A percentile compares a stretch with the other conserved stretches of the same genome.
Conservation (phyloP, 1,284 basidiomycete genomes). For the Irpex sp. region DNA sequence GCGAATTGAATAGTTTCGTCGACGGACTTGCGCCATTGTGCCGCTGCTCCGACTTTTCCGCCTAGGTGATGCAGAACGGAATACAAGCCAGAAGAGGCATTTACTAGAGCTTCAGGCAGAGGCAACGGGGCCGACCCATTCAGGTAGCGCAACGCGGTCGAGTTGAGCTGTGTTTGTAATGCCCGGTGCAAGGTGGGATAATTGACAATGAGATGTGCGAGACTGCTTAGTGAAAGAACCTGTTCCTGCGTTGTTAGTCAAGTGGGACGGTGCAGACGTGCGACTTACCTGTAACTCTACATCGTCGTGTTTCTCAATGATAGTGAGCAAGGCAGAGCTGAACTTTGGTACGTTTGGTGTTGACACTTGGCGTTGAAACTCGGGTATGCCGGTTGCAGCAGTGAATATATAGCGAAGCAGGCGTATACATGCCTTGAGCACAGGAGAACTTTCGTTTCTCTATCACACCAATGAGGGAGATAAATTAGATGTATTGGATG, state of each 20-base stretch:
- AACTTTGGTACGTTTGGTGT: slow-evolving; percentile 71
- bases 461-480: slow-evolving; percentile 27
- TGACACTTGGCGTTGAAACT: slow-evolving; percentile 75
- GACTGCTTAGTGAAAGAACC: slow-evolving; percentile 47
- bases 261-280: background rate
- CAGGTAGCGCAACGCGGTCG: slow-evolving; percentile 50
- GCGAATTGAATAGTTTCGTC: slow-evolving; percentile 63
- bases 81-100: slow-evolving; percentile 54
- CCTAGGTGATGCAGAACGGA: slow-evolving; percentile 62
- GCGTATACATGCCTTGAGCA: slow-evolving; percentile 54
- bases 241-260: slow-evolving; percentile 25
- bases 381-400: slow-evolving; percentile 51
- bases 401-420: slow-evolving; percentile 60
- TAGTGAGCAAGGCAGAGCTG: slow-evolving; percentile 48
- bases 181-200: slow-evolving; percentile 66
- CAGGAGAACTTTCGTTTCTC: slow-evolving; percentile 64
- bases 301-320: slow-evolving; percentile 50
- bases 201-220: slow-evolving; percentile 53
- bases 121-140: slow-evolving; percentile 52
- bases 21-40: slow-evolving; percentile 67
- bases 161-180: slow-evolving; percentile 45
- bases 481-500: slow-evolving; percentile 13
- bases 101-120: slow-evolving; percentile 36
- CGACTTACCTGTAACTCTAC: slow-evolving; percentile 47
- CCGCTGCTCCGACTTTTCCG: slow-evolving; percentile 71